Evolutionary conservation across 192 early-diverging fungal species (phyloP), one percentile per base, ranked within the genome.

Genomic region (Backusella australiensis): DNA sequence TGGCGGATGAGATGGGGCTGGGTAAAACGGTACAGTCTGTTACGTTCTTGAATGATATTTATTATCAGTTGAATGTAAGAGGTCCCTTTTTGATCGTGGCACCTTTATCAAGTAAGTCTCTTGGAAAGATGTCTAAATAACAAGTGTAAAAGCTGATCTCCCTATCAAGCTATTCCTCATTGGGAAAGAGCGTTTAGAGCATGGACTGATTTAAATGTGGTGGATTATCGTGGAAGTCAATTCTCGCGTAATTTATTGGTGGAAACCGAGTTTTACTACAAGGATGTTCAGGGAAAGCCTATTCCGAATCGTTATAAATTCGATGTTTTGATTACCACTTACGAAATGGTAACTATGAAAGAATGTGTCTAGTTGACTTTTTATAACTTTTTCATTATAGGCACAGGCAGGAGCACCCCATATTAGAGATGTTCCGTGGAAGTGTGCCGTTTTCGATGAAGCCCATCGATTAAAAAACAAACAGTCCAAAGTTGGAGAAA

Each of bases 1-100:
- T 98, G 71, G 98, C 96, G 0, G 96, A 98, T 80, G 96, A 98
- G 85, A 90, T 92, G 94, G 92, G 95, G 15, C 84, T 97, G 17
- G 98, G 98, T 17, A 98, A 77, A 44, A 23, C 32, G 8, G 38
- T 41, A 9, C 23, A 53, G 23, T 94, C 93, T 1, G 93, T 92
- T 15, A 88, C 91, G 0, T 93, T 96, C 70, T 80, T 96, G 17
- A 86, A 92, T 71, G 86, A 93, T 72, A 84, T 95, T 7, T 92
- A 92, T 66, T 78, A 78, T 42, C 81, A 84, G 14, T 82, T 90
- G 21, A 86, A 85, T 59, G 85, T 94, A 32, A 85, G 87, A 21
- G 94, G 94, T 14, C 94, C 94, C 1, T 95, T 95, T 77, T 79
- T 95, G 12, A 88, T 95, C 17, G 82, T 90, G 72, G 89, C 89